Base-by-base conservation (phyloP, 345 rosid species). In the Dimocarpus longan region DNA sequence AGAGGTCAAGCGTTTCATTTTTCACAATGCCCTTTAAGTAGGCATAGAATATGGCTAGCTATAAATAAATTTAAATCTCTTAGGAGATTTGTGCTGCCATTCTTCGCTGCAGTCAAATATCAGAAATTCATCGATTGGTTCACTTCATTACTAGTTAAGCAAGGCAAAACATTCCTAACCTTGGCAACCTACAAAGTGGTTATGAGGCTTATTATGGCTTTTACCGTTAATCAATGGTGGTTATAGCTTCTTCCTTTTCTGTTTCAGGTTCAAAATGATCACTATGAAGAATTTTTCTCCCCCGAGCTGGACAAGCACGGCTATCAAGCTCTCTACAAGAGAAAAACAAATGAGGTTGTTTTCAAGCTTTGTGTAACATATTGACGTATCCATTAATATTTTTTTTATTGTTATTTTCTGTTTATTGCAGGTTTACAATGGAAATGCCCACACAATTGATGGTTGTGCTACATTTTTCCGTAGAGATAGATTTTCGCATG, bases 231-330 rank as follows among this genome's bases (percentile, higher is more conserved):
- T n/a, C 6, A 63, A 63, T 63, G 37, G 32, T 62, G 12, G 43
- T 56, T 70, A 15, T 43, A 57, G 71, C 21, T 48, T 77, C 42
- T 48, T 40, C 46, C 63, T 16, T 80, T 80, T 54, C 71, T 13
- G 70, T 85, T 84, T 70, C 91, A 95, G 99, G 96, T 95, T 72
- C 99, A 95, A 84, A 95, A 81, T 78, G 97, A 95, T 86, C 99
- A 95, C 83, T 95, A 87, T 81, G 93, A 95, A 37, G 97, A 91
- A 68, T 91, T 95, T 83, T 95, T 95, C 16, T 84, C 93, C 69
- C 98, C 98, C 28, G 99, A 95, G 87, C 85, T 95, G 81, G 99
- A 92, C 84, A 95, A 95, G 76, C 99, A 95, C 79, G 99, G 99
- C 39, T 95, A 95, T 82, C 93, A 90, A 83, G 95, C 96, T 78